Base-by-base conservation (phyloP, 2,329 filamentous ascomycete genomes). In the Lomentospora prolificans region DNA sequence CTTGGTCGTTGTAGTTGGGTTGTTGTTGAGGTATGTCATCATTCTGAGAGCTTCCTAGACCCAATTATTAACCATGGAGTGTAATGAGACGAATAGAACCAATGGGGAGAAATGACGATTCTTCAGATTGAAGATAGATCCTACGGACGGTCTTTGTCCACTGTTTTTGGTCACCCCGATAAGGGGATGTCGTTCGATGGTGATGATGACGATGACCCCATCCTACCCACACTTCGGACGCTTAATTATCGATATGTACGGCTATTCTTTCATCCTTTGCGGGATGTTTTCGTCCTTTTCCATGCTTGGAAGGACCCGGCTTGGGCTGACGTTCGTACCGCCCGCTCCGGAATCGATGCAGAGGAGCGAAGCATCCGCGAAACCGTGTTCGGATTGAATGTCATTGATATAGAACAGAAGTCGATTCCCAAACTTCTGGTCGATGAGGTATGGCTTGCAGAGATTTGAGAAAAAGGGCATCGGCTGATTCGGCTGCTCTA, bases 211-310 rank as follows among this genome's bases (percentile, higher is more conserved):
- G 82, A 85, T 44, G 90, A 95, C 64, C 90, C 90, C 2, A 79
- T 94, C 24, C 74, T 99, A 60, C 77, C 81, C 14, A 75, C 86
- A 58, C 77, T 99, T 17, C 84, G 86, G 25, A 87, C 85, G 55
- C 74, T 99, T 57, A 89, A 95, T 65, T 99, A 97, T 69, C 86
- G 94, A 61, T 97, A 99, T 66, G 86, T 99, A 60, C 87, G 90
- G 52, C 90, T 99, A 64, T 92, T 87, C 66, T 97, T 88, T 66
- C 89, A 99, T 64, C 90, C 92, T 1, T 66, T 89, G 10, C 87
- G 89, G 64, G 94, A 96, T 70, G 94, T 87, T 69, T 97, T 97
- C 62, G 74, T 91, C 27, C 77, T 95, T 3, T 88, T 86, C 57
- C 91, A 84, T 64, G 89, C 89, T 30, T 99, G 94, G 94, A 96